These are phyloP conservation scores for Coffea eugenioides DNA, from an alignment of 257 asterid genomes.

Conservation along the genomic window DNA sequence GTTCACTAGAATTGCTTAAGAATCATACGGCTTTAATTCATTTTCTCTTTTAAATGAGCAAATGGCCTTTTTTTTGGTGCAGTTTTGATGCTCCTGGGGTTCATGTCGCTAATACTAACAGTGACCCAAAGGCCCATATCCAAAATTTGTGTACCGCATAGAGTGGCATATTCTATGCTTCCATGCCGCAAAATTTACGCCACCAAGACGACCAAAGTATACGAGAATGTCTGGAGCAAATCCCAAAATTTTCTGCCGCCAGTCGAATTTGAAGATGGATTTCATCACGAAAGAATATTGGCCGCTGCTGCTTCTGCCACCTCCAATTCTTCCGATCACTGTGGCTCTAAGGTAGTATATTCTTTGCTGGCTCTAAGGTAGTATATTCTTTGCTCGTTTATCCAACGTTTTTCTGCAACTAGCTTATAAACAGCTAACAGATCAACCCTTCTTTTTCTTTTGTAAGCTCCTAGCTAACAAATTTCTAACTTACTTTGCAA, in stretches of 20 bases:
- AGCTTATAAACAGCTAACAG: too few species aligned
- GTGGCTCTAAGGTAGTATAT: constrained; percentile 49
- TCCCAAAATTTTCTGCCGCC: neutral
- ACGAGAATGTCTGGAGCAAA: constrained; percentile 21
- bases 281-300: constrained; percentile 30
- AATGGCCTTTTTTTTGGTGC: neutral
- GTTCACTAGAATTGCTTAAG: too few species aligned
- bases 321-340: constrained; percentile 42
- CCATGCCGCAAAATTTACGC: constrained; percentile 43
- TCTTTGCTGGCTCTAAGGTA: constrained; percentile 26
- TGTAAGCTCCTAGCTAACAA: too few species aligned
- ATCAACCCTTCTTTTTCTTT: too few species aligned
- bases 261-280: neutral
- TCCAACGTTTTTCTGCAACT: neutral
- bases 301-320: constrained; percentile 19
- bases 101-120: constrained; percentile 62
- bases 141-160: constrained; percentile 54
- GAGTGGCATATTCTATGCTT: constrained; percentile 51
- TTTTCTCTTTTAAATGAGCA: neutral
- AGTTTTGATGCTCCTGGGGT: constrained; percentile 81
- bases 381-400: constrained; percentile 20
- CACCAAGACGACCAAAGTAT: constrained; percentile 21
- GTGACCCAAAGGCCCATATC: constrained; percentile 51
- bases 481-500: neutral
- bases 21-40: neutral